Evolutionary conservation across 1,284 basidiomycete genomes (phyloP), one percentile per base, ranked within the genome.

Genomic region (Leccinum laetum): DNA sequence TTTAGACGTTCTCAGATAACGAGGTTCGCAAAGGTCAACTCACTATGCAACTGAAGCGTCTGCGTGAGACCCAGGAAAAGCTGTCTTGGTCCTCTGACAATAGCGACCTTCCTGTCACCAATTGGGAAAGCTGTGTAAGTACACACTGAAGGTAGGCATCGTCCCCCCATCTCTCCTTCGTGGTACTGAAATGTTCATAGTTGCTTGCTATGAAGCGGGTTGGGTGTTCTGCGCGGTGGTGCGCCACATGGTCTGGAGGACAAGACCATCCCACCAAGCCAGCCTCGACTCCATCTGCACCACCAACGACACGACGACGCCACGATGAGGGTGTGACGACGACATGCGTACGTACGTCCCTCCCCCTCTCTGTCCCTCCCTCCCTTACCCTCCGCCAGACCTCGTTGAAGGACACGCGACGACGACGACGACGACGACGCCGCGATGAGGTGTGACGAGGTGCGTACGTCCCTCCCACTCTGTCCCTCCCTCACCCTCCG

Each of bases 21-120:
- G 96, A 98, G 79, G 90, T 98, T 70, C 85, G 85, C 73, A 96
- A 96, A 80, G 96, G 96, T 57, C 89, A 95, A 75, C 86, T 95
- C 68, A 96, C 94, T 29, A 97, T 98, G 95, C 85, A 96, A 77
- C 83, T 98, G 59, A 95, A 95, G 83, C 86, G 87, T 70, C 82
- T 97, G 44, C 86, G 89, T 62, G 83, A 84, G 72, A 87, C 88
- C 32, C 88, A 92, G 70, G 89, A 93, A 35, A 81, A 80, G 53
- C 81, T 98, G 60, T 75, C 79, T 37, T 97, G 95, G 94, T 95
- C 95, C 5, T 85, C 83, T n/a, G 85, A 90, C 60, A 86, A 80
- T 61, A 88, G 86, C 68, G 86, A 95, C 65, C 82, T 98, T 24
- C 92, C 92, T 2, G 83, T 97, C 62, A 86, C 97, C 69, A 87